Percentiles rank a stretch among this genome's conserved stretches.
Conservation (phyloP, 805 yeast genomes). For the Candida quercuum region DNA sequence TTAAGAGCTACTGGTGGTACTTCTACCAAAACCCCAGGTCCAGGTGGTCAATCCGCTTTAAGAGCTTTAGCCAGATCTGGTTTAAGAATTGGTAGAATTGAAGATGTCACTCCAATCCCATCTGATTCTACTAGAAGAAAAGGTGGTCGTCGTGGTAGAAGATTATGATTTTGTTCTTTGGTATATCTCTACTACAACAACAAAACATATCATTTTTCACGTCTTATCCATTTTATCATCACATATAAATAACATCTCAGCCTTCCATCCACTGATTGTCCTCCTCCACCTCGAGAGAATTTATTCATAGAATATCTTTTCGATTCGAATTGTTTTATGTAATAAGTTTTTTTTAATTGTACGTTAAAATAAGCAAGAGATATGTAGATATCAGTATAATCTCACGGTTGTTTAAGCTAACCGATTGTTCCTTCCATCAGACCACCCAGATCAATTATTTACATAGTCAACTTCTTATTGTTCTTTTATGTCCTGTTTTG, state of each 20-base stretch:
- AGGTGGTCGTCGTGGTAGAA: constrained; percentile 99
- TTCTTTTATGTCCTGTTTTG: not conserved
- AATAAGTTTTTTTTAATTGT: constrained; percentile 24
- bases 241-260: too few species aligned
- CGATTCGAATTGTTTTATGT: constrained; percentile 18
- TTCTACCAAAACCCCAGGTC: constrained; percentile 99
- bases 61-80: constrained; percentile 99
- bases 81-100: constrained; percentile 99
- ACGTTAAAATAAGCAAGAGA: constrained; percentile 19
- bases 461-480: not conserved
- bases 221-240: constrained; percentile 3
- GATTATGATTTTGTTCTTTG: constrained; percentile 81
- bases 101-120: constrained; percentile 99
- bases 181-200: not conserved
- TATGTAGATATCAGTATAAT: not conserved
- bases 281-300: constrained; percentile 7
- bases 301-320: constrained; percentile 12
- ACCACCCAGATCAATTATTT: too few species aligned
- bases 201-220: not conserved
- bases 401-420: too few species aligned
- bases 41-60: constrained; percentile 99
- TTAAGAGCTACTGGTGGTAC: constrained; percentile 99
- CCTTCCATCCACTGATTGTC: too few species aligned
- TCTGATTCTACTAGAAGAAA: constrained; percentile 99
- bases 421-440: not conserved